Conservation (phyloP, 371 early-diverging fungal genomes). For the Saksenaea vasiformis region DNA sequence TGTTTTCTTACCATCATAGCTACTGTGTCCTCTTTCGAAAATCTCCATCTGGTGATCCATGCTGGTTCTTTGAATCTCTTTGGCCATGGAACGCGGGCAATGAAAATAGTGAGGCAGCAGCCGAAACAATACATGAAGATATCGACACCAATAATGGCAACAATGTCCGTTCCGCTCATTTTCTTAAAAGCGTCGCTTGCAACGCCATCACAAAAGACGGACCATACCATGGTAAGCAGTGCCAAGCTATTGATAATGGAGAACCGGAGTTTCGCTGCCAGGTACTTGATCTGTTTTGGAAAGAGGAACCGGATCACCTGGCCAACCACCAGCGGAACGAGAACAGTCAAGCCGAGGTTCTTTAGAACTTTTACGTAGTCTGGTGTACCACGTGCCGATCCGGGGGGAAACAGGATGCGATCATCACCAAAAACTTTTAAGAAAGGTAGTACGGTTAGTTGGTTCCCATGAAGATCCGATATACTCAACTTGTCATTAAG, state of each 20-base stretch:
- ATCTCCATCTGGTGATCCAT: conserved; percentile 38
- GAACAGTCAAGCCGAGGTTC: conserved; percentile 62
- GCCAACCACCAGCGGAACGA: conserved; percentile 67
- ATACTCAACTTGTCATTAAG: conserved; percentile 50
- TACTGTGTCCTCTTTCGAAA: conserved; percentile 49
- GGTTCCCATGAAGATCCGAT: not conserved
- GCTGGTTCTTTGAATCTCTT: conserved; percentile 13
- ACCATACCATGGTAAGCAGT: conserved; percentile 71
- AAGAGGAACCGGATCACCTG: conserved; percentile 65
- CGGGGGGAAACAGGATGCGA: conserved; percentile 35
- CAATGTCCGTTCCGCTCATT: conserved; percentile 55
- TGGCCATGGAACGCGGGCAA: conserved; percentile 50
- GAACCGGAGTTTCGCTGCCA: conserved; percentile 55
- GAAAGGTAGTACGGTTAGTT: not conserved
- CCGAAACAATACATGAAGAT: conserved; percentile 52
- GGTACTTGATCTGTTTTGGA: conserved; percentile 48
- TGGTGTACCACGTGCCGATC: conserved; percentile 46
- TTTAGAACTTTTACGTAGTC: conserved; percentile 57
- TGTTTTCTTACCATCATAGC: conserved; percentile 61
- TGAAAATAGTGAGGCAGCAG: conserved; percentile 36
- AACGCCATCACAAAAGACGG: conserved; percentile 76
- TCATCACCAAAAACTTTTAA: conserved; percentile 39
- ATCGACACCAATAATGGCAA: conserved; percentile 60
- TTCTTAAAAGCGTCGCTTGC: conserved; percentile 52
- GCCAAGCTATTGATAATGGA: conserved; percentile 60